These are phyloP conservation scores for Hibiscus mutabilis DNA, from an alignment of 345 rosid genomes.

Conservation along the genomic window DNA sequence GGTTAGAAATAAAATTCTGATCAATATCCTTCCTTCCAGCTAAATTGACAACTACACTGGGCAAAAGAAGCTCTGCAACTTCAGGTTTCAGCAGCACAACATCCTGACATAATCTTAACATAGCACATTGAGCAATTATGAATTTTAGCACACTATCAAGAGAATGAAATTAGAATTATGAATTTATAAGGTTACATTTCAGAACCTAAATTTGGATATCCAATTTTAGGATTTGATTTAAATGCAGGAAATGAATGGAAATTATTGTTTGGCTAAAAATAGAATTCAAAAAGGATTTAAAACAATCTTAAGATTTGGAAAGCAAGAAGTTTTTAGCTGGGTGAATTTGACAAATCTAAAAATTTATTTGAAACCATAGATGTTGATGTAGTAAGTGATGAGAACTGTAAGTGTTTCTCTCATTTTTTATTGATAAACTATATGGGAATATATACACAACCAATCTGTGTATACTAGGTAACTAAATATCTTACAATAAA, in stretches of 20 bases:
- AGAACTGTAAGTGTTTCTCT: no score
- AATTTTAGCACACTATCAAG: not conserved
- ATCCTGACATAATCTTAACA: constrained; percentile 79
- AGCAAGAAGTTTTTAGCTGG: not conserved
- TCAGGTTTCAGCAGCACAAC: constrained; percentile 74
- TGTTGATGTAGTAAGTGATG: no score
- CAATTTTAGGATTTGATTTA: not conserved
- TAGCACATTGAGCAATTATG: not conserved
- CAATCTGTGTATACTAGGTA: no score
- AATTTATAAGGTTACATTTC: not conserved
- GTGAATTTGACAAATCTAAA: not conserved
- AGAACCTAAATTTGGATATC: not conserved
- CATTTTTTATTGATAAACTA: no score
- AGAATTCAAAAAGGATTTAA: not conserved
- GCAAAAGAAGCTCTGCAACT: constrained; percentile 81
- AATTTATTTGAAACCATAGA: not conserved
- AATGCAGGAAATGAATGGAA: not conserved
- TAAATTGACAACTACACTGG: constrained; percentile 65
- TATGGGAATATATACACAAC: no score
- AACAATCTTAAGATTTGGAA: not conserved
- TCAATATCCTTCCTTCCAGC: constrained; percentile 53
- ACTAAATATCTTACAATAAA: no score
- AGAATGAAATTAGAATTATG: not conserved
- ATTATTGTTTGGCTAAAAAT: not conserved
- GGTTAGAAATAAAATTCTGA: constrained; percentile 51